A percentile compares a stretch with the other conserved stretches of the same genome.
Evolutionary conservation across 345 rosid species (phyloP).

Genomic region (Trapa incisa): DNA sequence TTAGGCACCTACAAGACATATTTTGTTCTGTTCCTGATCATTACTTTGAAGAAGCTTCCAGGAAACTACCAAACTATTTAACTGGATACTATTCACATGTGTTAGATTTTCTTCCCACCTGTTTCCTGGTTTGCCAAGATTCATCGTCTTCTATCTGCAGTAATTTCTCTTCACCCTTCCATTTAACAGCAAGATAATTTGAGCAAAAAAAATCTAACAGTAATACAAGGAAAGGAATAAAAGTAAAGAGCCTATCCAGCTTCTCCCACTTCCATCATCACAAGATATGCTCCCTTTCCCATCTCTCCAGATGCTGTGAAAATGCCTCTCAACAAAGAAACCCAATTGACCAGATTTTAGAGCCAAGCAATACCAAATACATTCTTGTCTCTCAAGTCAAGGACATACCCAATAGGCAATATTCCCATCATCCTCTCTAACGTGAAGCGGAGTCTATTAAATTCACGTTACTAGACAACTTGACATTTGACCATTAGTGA

Average conservation of each 20-base stretch:
- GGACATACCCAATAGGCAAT: background rate
- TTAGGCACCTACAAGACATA: too few species aligned
- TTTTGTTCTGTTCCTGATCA: too few species aligned
- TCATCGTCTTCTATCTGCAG: background rate
- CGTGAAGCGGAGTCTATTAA: background rate
- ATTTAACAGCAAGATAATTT: background rate
- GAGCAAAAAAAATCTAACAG: background rate
- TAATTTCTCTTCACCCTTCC: background rate
- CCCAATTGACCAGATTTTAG: background rate
- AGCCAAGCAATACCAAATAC: slow-evolving; percentile 6
- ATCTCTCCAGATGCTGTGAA: background rate
- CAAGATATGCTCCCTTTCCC: slow-evolving; percentile 7
- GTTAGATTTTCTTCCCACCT: background rate
- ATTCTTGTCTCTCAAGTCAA: background rate
- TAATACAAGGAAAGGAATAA: slow-evolving; percentile 7
- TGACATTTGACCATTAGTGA: background rate
- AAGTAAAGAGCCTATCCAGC: slow-evolving; percentile 15
- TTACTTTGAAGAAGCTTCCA: background rate
- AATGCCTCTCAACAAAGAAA: background rate
- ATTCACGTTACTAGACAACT: background rate
- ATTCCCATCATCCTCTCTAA: background rate
- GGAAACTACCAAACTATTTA: background rate
- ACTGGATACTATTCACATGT: background rate
- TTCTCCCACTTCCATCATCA: slow-evolving; percentile 25
- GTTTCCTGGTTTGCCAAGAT: background rate